Evolutionary conservation across 768 basidiomycete genomes (phyloP), one percentile per base, ranked within the genome.

Genomic region (Leccinum boreale): DNA sequence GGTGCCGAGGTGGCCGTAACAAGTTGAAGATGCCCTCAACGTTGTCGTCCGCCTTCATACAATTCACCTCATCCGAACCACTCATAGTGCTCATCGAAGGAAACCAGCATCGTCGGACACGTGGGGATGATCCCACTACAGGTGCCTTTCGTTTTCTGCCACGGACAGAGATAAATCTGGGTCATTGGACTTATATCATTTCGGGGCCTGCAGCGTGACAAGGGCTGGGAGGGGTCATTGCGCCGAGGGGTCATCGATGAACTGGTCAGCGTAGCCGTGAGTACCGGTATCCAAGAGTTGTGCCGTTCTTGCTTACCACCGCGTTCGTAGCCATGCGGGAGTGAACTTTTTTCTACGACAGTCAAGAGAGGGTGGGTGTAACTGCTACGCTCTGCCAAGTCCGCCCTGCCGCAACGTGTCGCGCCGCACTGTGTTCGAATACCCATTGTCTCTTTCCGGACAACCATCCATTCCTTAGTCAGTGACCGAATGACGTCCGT

Each of bases 301-400:
- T 49, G 33, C 33, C 33, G 33, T 12, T 5, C 33, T 33, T 47
- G 33, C 15, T 29, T 50, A 11, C 42, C n/a, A 19, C 47, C 21
- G 11, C 47, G 12, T 47, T 14, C 10, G 9, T 51, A 55, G 51
- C n/a, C n/a, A 52, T 21, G 26, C 26, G 46, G 17, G 24, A 60
- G 10, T 19, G 11, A 45, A 33, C 21, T 48, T 51, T 36, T 28
- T 46, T 36, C 17, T 39, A 9, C n/a, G 44, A 45, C 7, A n/a
- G n/a, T n/a, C n/a, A n/a, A n/a, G n/a, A 36, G 29, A 11, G 29
- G 10, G 29, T 29, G 29, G 29, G 31, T 11, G 31, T 24, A 14
- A 7, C 7, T 7, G 14, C 55, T 35, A 39, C 50, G 14, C 10
- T 24, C 19, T 50, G 4, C 61, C 57, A 48, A 45, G 60, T 62